These are phyloP conservation scores for Geranium incanum DNA, from an alignment of 441 rosid species.

Conservation along the genomic window DNA sequence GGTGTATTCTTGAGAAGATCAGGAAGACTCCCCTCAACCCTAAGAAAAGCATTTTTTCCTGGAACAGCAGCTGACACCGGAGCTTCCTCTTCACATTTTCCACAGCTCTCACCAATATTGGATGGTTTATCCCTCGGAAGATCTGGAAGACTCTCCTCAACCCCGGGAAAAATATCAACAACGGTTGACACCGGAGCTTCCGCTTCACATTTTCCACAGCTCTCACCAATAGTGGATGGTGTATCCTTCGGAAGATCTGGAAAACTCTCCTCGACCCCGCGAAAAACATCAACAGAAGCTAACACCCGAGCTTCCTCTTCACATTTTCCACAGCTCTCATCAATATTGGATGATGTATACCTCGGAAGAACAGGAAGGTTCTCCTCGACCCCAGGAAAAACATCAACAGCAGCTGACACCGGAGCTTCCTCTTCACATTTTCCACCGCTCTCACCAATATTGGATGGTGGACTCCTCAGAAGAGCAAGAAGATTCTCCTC, in stretches of 20 bases:
- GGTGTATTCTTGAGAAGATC: constrained; percentile 88
- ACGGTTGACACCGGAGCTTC: too few species aligned
- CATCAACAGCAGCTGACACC: too few species aligned
- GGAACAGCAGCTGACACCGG: constrained; percentile 27
- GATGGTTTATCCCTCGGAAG: constrained; percentile 77
- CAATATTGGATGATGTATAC: constrained; percentile 87
- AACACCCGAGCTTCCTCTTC: background rate
- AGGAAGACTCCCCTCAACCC: constrained; percentile 25
- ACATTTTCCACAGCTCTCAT: background rate
- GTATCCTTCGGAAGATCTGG: constrained; percentile 84
- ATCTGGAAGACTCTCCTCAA: constrained; percentile 54
- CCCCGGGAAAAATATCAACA: background rate
- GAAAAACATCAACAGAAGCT: too few species aligned
- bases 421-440: constrained; percentile 5
- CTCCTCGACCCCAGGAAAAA: constrained; percentile 8
- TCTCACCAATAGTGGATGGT: constrained; percentile 54
- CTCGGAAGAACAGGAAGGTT: constrained; percentile 58
- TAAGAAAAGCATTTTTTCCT: background rate
- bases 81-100: constrained; percentile 7
- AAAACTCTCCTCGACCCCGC: constrained; percentile 18
- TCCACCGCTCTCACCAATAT: background rate
- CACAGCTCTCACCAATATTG: constrained; percentile 31
- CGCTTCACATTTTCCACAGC: too few species aligned
- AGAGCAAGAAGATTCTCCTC: constrained; percentile 1
- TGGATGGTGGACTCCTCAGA: too few species aligned